phyloP scores from a whole-genome alignment of 306 rosid species.

The Urtica urens region DNA sequence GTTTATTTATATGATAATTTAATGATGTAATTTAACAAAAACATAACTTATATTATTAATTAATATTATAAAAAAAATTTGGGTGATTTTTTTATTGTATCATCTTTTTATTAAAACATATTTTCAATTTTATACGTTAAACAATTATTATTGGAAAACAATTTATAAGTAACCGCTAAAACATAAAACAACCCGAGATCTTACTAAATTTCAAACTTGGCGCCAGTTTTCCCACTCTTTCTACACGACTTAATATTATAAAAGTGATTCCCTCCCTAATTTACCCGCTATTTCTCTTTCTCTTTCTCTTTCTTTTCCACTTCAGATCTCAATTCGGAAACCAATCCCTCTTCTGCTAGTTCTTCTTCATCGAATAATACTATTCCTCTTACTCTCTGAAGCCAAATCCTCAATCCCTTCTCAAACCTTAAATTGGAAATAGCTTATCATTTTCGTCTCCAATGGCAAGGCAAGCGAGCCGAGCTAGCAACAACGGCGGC shows the following conservation, averaged over 20 bases:
- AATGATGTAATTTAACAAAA: too few relatives aligned
- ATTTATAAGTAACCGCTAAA: neutral
- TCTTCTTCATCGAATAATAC: neutral
- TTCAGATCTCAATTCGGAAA: slow-evolving; percentile 2
- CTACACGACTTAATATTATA: too few relatives aligned
- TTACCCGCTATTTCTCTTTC: slow-evolving; percentile 1
- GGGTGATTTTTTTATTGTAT: too few relatives aligned
- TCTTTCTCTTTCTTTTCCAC: neutral
- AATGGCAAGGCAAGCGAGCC: slow-evolving; percentile 54
- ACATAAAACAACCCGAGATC: neutral
- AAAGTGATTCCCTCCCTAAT: slow-evolving; percentile 23
- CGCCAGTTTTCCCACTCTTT: slow-evolving; percentile 25
- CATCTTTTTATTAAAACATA: too few relatives aligned
- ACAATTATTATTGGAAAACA: neutral
- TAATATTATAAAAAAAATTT: too few relatives aligned
- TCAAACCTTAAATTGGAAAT: too few relatives aligned
- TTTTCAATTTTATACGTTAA: too few relatives aligned
- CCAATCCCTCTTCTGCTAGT: neutral
- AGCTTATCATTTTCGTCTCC: neutral
- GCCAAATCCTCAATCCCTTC: neutral
- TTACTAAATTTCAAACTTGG: slow-evolving; percentile 30
- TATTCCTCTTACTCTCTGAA: neutral
- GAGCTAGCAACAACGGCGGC: slow-evolving; percentile 6
- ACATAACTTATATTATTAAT: too few relatives aligned
- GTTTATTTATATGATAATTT: too few relatives aligned